phyloP scores from a whole-genome alignment of 495 filamentous ascomycete genomes.

The Choiromyces venosus region DNA sequence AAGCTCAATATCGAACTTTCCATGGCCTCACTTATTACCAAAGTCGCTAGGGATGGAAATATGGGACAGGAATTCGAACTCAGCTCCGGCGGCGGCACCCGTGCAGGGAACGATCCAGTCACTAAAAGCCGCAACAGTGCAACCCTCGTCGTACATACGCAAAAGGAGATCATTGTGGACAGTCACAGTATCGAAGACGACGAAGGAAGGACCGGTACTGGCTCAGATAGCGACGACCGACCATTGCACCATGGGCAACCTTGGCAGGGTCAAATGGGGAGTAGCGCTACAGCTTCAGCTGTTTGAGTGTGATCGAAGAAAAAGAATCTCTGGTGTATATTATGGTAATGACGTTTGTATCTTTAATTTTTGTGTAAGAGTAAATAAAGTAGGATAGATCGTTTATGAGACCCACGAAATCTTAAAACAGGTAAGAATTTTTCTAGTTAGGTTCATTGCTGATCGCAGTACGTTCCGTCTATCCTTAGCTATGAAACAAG shows the following conservation, averaged over 20 bases:
- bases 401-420: too few relatives aligned
- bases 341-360: too few relatives aligned
- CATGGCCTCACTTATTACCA: slow-evolving; percentile 48
- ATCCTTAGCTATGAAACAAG: too few relatives aligned
- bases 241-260: slow-evolving; percentile 18
- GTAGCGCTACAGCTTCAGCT: slow-evolving; percentile 12
- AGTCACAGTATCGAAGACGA: slow-evolving; percentile 15
- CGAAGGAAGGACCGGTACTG: slow-evolving; percentile 13
- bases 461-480: too few relatives aligned
- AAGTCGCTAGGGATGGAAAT: slow-evolving; percentile 23
- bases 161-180: slow-evolving; percentile 29
- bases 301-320: too few relatives aligned
- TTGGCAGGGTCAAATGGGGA: slow-evolving; percentile 23
- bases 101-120: slow-evolving; percentile 5
- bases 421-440: too few relatives aligned
- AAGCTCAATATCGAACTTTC: slow-evolving; percentile 53
- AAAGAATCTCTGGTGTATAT: too few relatives aligned
- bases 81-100: slow-evolving; percentile 8
- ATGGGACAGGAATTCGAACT: slow-evolving; percentile 18
- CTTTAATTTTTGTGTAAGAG: too few relatives aligned
- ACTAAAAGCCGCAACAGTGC: too few relatives aligned
- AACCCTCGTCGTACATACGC: slow-evolving; percentile 28
- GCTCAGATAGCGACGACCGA: slow-evolving; percentile 14
- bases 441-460: too few relatives aligned
- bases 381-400: too few relatives aligned